Evolutionary conservation across 148 eudicot species (phyloP), one percentile per base, ranked within the genome.

Genomic region (Pharnaceum exiguum): DNA sequence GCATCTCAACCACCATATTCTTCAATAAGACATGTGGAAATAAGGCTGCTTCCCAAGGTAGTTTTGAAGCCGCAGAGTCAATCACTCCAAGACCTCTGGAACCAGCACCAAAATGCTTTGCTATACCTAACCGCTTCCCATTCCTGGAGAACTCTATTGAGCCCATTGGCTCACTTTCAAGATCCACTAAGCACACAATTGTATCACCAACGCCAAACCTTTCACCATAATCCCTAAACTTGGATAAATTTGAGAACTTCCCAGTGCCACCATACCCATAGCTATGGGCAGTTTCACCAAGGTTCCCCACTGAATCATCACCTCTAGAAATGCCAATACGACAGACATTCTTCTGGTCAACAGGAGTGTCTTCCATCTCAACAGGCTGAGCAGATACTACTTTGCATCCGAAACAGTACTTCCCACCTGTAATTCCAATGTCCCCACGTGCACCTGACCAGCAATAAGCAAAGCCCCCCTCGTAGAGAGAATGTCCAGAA

Each of bases 391-490:
- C 53, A 32, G 77, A 66, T 22, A 82, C 29, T 52, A 86, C 48
- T 78, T 44, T 82, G 86, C 82, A 86, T 37, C 89, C 78, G 51
- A 86, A 82, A 66, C 71, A 86, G 62, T 77, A 86, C 64, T 69
- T 86, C n/a, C 89, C 94, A 51, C 77, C 62, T 2, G 30, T 68
- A 17, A 86, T 78, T 37, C 94, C 89, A 5, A 82, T 51, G 42
- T 71, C 82, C 18, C 77, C 94, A 30, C 86, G 89, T 24, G 86
- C 86, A 66, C 94, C 94, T 55, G 94, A 80, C 94, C 94, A 86
- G 53, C 89, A 82, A 46, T 86, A 80, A 43, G 86, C 80, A 65
- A 82, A 86, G 27, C 84, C 86, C 19, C 76, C 49, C 44, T 80
- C 78, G 42, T 58, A 66, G 28, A 82, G 75, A 17, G 77, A 82